Percentiles rank a stretch among this genome's conserved stretches.
Evolutionary conservation across 768 basidiomycete species (phyloP).

Genomic region (Udeniomyces megalosporus): DNA sequence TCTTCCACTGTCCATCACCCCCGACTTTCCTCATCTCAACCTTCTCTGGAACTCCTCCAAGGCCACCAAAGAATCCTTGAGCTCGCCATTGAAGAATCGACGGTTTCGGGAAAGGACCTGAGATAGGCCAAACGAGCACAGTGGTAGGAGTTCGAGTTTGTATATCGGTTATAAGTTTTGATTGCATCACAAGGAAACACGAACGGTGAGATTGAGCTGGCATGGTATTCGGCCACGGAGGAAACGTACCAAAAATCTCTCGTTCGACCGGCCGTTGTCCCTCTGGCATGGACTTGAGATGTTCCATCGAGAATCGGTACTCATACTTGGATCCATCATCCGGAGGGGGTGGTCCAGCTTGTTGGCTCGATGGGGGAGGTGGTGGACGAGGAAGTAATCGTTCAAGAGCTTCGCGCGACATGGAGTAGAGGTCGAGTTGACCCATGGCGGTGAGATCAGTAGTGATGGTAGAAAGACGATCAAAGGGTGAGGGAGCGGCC

Average conservation of each 20-base stretch:
- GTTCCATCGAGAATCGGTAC: conserved; percentile 29
- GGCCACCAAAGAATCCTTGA: conserved; percentile 61
- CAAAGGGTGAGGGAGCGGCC: conserved; percentile 21
- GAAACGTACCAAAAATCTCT: conserved; percentile 28
- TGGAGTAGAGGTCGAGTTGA: conserved; percentile 30
- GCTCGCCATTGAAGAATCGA: conserved; percentile 67
- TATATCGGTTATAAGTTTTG: too few species aligned
- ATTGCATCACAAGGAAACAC: conserved; percentile 36
- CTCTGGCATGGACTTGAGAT: conserved; percentile 25
- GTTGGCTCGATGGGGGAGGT: not conserved
- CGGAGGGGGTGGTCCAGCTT: not conserved
- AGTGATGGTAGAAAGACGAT: conserved; percentile 27
- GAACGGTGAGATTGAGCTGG: conserved; percentile 22
- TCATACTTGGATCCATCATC: conserved; percentile 25
- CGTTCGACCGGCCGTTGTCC: conserved; percentile 28
- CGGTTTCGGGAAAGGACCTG: conserved; percentile 65
- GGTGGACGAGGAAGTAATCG: conserved; percentile 25
- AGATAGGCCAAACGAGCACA: too few species aligned
- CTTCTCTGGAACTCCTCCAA: conserved; percentile 43
- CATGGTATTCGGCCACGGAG: not conserved
- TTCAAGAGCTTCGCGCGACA: conserved; percentile 29
- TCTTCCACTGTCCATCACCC: conserved; percentile 15
- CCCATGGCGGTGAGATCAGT: conserved; percentile 26
- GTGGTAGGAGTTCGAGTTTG: too few species aligned
- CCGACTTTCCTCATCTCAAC: conserved; percentile 52